Conservation (phyloP, 192 early-diverging fungal genomes). For the Umbelopsis sp. region DNA sequence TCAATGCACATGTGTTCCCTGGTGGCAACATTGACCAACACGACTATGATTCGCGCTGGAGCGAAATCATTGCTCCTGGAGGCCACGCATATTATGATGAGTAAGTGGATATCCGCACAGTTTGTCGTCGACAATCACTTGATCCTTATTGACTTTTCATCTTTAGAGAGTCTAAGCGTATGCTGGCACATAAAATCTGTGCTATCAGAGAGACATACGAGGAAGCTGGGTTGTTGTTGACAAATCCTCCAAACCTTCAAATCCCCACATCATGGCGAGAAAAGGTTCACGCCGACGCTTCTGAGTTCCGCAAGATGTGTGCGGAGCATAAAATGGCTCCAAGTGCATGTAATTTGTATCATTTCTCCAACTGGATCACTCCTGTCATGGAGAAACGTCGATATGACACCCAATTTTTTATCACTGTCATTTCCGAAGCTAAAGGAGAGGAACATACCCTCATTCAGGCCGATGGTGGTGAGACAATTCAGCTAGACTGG, state of each 20-base stretch:
- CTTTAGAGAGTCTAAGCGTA: conserved; percentile 1
- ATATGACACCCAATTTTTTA: conserved; percentile 70
- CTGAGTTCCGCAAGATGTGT: conserved; percentile 56
- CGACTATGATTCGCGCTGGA: conserved; percentile 34
- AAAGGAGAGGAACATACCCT: conserved; percentile 30
- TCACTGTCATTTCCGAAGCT: conserved; percentile 57
- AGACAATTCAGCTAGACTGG: conserved; percentile 70
- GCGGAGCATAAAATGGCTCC: conserved; percentile 45
- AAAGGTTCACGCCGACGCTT: conserved; percentile 50
- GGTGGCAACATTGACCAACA: conserved; percentile 37
- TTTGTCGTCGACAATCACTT: conserved; percentile 16
- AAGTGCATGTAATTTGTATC: conserved; percentile 47
- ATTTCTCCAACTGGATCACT: conserved; percentile 72
- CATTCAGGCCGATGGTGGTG: conserved; percentile 56
- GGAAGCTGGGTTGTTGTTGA: conserved; percentile 72
- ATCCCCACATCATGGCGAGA: conserved; percentile 46
- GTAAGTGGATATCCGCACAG: conserved; percentile 24
- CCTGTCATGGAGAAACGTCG: conserved; percentile 58
- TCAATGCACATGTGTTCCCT: conserved; percentile 57
- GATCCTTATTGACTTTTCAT: conserved; percentile 22
- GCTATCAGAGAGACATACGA: conserved; percentile 84
- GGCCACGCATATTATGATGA: conserved; percentile 37
- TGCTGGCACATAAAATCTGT: conserved; percentile 54
- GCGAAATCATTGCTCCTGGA: conserved; percentile 18
- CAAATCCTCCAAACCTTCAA: conserved; percentile 36